Base-by-base conservation (phyloP, 2,329 filamentous ascomycete species). In the Trichoderma breve region DNA sequence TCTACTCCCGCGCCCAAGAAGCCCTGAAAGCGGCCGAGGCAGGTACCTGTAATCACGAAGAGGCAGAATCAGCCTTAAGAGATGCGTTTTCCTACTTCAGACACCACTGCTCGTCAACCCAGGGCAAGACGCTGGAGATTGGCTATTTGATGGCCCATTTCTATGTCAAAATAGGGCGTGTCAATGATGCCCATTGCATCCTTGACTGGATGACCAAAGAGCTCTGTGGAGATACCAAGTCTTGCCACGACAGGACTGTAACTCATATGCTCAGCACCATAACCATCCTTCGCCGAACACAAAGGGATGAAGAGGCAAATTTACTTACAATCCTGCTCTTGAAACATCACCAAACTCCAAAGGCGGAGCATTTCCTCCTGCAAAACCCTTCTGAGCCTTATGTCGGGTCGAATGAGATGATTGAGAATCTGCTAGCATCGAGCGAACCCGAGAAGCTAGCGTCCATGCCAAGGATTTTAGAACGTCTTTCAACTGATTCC, bases 371-470 rank as follows among this genome's bases (percentile, higher is more conserved):
- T 32, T 21, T 60, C n/a, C 32, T 34, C 26, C 28, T 60, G 3
- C 8, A 3, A 4, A 11, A 18, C 11, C 4, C 2, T n/a, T 6
- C n/a, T 12, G 0, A 0, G 2, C 18, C 3, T 34, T 18, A 1
- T 14, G 3, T 12, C 6, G 5, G 6, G 14, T 12, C 15, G 30
- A 21, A 12, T 11, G 6, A 60, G 11, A 60, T n/a, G 28, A 14
- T 60, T 60, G 4, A 30, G 18, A 1, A 11, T 34, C n/a, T 32
- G 3, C 4, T 60, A 60, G 15, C 57, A 21, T 6, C 18, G 6
- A 30, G 28, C 6, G 18, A 60, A 12, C 43, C 18, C 3, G 30
- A 18, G 5, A 4, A 30, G 28, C 30, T 60, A 1, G 6, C 15
- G 2, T 0, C 18, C 8, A n/a, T 60, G 26, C 6, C 11, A 6